Conservation (phyloP, 176 grass and related monocot species). For the Lolium rigidum region DNA sequence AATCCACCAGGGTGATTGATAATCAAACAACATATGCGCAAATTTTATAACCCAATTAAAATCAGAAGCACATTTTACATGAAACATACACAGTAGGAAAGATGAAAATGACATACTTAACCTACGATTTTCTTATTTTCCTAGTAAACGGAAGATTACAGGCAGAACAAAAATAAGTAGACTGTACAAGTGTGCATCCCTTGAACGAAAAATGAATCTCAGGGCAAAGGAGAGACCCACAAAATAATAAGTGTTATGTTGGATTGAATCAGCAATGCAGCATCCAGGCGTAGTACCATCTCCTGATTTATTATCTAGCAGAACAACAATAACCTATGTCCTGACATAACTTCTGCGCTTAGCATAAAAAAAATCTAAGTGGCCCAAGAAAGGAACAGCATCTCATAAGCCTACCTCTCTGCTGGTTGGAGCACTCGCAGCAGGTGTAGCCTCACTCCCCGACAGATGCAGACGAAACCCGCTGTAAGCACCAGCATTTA, state of each 20-base stretch:
- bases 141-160: background rate
- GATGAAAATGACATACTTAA: background rate
- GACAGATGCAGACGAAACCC: conserved; percentile 67
- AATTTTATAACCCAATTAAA: background rate
- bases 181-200: background rate
- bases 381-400: conserved; percentile 25
- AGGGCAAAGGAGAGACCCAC: background rate
- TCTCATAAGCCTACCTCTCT: conserved; percentile 56
- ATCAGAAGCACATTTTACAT: background rate
- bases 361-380: background rate
- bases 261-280: background rate
- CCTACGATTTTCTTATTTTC: background rate
- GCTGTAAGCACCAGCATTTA: conserved; percentile 32
- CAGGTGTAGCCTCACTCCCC: conserved; percentile 58
- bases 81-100: conserved; percentile 4
- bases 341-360: background rate
- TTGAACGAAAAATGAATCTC: conserved; percentile 4
- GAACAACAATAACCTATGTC: background rate
- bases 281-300: background rate
- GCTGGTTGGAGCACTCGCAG: conserved; percentile 26
- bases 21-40: conserved; percentile 16
- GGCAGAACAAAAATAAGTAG: background rate
- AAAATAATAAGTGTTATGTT: background rate
- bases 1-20: conserved; percentile 10
- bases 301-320: background rate